These are phyloP conservation scores for Medicago ruthenica DNA, from an alignment of 306 rosid species.

Conservation along the genomic window DNA sequence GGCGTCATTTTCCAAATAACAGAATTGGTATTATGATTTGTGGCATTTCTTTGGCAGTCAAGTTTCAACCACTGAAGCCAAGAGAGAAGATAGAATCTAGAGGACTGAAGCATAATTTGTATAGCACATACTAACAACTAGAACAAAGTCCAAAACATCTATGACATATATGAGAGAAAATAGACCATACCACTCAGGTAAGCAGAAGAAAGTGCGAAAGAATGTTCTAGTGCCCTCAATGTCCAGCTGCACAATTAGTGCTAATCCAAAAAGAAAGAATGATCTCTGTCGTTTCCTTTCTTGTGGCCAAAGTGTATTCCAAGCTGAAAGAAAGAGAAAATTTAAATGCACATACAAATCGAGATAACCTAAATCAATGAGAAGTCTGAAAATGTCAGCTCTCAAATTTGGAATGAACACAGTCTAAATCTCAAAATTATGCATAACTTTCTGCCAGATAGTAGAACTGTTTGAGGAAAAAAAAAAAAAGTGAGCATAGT, in stretches of 20 bases:
- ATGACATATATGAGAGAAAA: conserved; percentile 41
- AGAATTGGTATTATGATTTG: background rate
- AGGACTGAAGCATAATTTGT: conserved; percentile 20
- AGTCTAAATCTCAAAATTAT: conserved; percentile 14
- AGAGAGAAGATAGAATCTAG: background rate
- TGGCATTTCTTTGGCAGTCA: background rate
- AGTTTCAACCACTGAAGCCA: conserved; percentile 49
- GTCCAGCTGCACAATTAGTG: conserved; percentile 82
- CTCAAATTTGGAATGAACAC: conserved; percentile 26
- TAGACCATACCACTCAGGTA: conserved; percentile 76
- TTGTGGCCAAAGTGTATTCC: conserved; percentile 96
- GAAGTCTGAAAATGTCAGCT: conserved; percentile 4
- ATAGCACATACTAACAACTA: background rate
- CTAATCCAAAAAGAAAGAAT: conserved; percentile 94
- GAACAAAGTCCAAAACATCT: conserved; percentile 27
- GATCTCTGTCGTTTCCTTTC: conserved; percentile 97
- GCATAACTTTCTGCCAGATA: conserved; percentile 8
- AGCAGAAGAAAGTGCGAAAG: conserved; percentile 90
- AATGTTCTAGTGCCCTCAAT: conserved; percentile 88
- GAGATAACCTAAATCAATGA: background rate
- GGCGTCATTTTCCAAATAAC: background rate
- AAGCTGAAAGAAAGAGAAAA: conserved; percentile 59
- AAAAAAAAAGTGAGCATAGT: conserved; percentile 17
- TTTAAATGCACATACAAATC: conserved; percentile 14
- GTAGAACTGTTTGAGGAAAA: background rate